Evolutionary conservation across 352 stramenopile genomes (phyloP), one percentile per base, ranked within the genome.

Genomic region (Pythium dissimile): DNA sequence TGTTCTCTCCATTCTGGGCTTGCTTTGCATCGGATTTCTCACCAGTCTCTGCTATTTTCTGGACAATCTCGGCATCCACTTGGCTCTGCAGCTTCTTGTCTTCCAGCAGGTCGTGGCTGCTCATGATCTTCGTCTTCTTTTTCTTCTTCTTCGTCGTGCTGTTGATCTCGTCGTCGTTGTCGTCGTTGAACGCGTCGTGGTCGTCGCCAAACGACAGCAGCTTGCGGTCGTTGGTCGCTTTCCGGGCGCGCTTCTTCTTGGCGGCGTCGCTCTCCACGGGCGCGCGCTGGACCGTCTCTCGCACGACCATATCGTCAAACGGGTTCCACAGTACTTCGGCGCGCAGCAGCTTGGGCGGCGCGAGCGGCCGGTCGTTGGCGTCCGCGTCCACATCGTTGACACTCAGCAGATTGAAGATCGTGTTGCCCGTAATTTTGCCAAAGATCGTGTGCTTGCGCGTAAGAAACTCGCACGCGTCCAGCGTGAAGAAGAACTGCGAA

Each of bases 401-500:
- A 31, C 95, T 91, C 21, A 99, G 61, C 21, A 98, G 71, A 73
- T 99, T 99, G 75, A 98, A 99, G 46, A 99, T 96, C 20, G 97
- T 99, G 68, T 97, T 96, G 21, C 96, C 97, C 5, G 80, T 91
- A 58, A 99, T 81, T 61, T 90, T 90, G 76, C 80, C 81, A 35
- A 92, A 92, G 52, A 98, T 97, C 31, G 97, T 98, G 73, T 99
- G 92, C 66, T 99, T 98, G 27, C 84, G 82, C 64, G 98, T 84
- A 18, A 99, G 73, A 72, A 97, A 98, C 18, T 97, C 80, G 46
- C 91, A 96, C 47, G 92, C 86, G 53, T 98, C 93, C 27, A 99
- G 73, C 24, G 95, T 99, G 59, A 99, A 91, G 75, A 99, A 99
- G 76, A 99, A 99, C 74, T 99, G 97, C 67, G 75, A 92, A 58